Evolutionary conservation across 768 basidiomycete genomes (phyloP).

Genomic region (Amanita rimosa): DNA sequence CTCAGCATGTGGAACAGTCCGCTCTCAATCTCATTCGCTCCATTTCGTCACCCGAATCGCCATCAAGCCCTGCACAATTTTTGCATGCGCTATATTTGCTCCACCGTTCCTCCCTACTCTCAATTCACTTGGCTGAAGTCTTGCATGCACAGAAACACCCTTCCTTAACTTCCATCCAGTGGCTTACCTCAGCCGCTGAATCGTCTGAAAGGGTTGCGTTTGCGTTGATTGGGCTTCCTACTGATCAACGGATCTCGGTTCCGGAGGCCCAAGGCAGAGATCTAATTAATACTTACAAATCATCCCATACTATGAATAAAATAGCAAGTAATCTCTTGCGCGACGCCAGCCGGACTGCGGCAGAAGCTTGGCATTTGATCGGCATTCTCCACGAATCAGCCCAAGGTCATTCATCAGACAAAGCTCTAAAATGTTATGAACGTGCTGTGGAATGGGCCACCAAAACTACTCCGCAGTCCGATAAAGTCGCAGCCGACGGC

Average conservation of each 20-base stretch:
- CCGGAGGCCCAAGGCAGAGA: constrained; percentile 16
- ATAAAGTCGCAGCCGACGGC: constrained; percentile 35
- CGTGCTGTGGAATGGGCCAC: constrained; percentile 65
- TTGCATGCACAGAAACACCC: constrained; percentile 36
- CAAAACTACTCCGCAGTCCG: constrained; percentile 21
- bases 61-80: constrained; percentile 41
- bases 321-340: constrained; percentile 50
- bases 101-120: constrained; percentile 65
- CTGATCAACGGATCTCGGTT: constrained; percentile 9
- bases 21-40: constrained; percentile 44
- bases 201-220: constrained; percentile 56
- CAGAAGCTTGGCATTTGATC: constrained; percentile 66
- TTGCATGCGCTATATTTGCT: constrained; percentile 58
- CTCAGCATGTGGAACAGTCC: constrained; percentile 43
- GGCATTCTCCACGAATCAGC: constrained; percentile 49
- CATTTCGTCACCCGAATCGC: constrained; percentile 34
- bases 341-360: constrained; percentile 59
- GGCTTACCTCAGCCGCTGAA: constrained; percentile 49
- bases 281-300: constrained; percentile 31
- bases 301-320: constrained; percentile 38
- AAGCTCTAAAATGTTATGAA: constrained; percentile 52
- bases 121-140: constrained; percentile 67
- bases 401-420: constrained; percentile 19
- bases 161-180: constrained; percentile 36
- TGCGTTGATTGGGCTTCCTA: constrained; percentile 34